phyloP scores from a whole-genome alignment of 179 eudicot species.

The Camellia oleifera region DNA sequence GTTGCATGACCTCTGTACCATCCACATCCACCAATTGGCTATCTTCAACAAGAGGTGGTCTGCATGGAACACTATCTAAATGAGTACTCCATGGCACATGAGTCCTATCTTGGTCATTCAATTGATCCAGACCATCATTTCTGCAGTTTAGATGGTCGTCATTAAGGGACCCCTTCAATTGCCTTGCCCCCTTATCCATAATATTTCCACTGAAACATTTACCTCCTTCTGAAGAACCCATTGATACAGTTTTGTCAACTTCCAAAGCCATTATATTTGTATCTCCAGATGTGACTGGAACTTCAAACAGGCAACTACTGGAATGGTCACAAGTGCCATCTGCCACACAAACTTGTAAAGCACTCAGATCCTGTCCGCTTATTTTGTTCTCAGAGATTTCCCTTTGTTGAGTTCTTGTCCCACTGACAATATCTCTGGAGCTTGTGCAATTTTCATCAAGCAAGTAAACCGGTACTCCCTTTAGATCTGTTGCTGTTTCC shows the following conservation, averaged over 20 bases:
- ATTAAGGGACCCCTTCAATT: background rate
- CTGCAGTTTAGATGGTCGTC: conserved; percentile 12
- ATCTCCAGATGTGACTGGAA: conserved; percentile 41
- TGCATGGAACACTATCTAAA: background rate
- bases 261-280: conserved; percentile 16
- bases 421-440: conserved; percentile 30
- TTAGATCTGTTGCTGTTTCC: conserved; percentile 18
- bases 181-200: conserved; percentile 14
- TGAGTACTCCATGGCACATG: background rate
- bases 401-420: conserved; percentile 17
- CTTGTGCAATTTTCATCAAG: conserved; percentile 41
- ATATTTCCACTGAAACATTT: conserved; percentile 15
- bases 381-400: conserved; percentile 25
- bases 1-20: conserved; percentile 5
- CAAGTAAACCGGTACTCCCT: conserved; percentile 37
- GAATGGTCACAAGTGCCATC: conserved; percentile 35
- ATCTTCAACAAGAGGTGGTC: background rate
- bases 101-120: background rate
- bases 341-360: conserved; percentile 32
- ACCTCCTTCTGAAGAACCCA: conserved; percentile 21
- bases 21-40: conserved; percentile 14
- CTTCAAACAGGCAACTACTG: conserved; percentile 39
- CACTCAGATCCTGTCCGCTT: conserved; percentile 12
- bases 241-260: conserved; percentile 15
- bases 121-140: conserved; percentile 3